Base-by-base conservation (phyloP, 2,329 filamentous ascomycete genomes). In the Didymella arachidicola region DNA sequence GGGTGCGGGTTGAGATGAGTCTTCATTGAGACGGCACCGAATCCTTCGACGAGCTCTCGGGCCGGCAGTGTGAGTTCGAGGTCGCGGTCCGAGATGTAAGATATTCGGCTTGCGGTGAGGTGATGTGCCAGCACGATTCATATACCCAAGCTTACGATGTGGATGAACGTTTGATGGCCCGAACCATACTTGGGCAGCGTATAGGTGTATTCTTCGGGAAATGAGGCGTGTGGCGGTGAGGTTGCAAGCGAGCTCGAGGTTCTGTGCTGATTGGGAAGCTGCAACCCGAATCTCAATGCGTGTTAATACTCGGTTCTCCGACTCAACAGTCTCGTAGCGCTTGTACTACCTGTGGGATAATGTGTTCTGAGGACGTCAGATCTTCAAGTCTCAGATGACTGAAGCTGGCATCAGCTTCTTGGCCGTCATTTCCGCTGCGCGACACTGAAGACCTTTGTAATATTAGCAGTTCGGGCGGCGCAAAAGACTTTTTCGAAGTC, bases 81-180 rank as follows among this genome's bases (percentile, higher is more conserved):
- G 14, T 16, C 19, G n/a, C 56, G 56, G 56, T 53, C 56, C 56
- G 56, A 46, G 29, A 44, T 45, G 38, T 10, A n/a, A 16, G 39
- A 34, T 26, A 27, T 46, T 48, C 32, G 50, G 39, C 39, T 46
- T 53, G 45, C 26, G 45, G 56, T 53, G 39, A 39, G 18, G 43
- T 32, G 8, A 30, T 19, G 27, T 12, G 36, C 7, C 18, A 10
- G 36, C 29, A 46, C 36, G 30, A 58, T 4, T 48, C 55, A 43
- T 32, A 10, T 2, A 32, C 12, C 7, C 16, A 32, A 11, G 14
- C 16, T 48, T 42, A 36, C 8, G n/a, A 53, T 7, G 14, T 16
- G 25, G 14, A 36, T 18, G 19, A 26, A 19, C 19, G 25, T 27
- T 32, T 16, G 18, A 57, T 19, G 30, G 11, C 38, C 38, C 26